Base-by-base conservation (phyloP, 192 early-diverging fungal genomes). In the Coemansia sp. region DNA sequence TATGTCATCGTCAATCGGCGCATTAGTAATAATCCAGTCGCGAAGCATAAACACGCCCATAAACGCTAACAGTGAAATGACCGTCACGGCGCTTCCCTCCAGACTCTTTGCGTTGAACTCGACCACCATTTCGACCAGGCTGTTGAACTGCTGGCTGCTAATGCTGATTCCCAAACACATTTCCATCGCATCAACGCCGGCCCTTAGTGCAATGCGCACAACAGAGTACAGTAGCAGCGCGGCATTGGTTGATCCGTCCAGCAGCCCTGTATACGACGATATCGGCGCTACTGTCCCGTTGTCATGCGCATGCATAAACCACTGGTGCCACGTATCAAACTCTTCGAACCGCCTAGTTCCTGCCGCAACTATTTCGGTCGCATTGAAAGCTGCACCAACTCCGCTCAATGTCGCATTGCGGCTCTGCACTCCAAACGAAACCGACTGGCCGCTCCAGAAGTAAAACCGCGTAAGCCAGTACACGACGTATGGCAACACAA, bases 401-500 rank as follows among this genome's bases (percentile, higher is more conserved):
- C 48, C 25, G 12, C 21, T 47, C 27, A 23, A n/a, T 12, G 45
- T 29, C 45, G 26, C 45, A n/a, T 39, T 31, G 47, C 10, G 21
- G 45, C 25, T 10, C 12, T 47, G 19, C 60, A 43, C 43, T 5
- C 60, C 48, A 49, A 61, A 51, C 14, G 31, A 38, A 19, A 57
- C 63, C 41, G 74, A 71, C 58, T 90, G 87, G 8, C 87, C 88
- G 57, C 84, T 84, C 91, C 89, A 92, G 61, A 94, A 94, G 69
- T 90, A 93, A 62, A 93, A 84, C 19, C 91, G 83, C 89, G 89
- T 92, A 16, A 90, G 83, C 91, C 92, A 93, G 38, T 92, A 84
- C 2, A 92, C 88, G 39, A 89, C 70, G 57, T 90, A 92, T 12
- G 95, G 95, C 26, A 97, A 82, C 49, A 86, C 61, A 12, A 92